Conservation (phyloP, 1,284 basidiomycete species). For the Ganoderma sp. region DNA sequence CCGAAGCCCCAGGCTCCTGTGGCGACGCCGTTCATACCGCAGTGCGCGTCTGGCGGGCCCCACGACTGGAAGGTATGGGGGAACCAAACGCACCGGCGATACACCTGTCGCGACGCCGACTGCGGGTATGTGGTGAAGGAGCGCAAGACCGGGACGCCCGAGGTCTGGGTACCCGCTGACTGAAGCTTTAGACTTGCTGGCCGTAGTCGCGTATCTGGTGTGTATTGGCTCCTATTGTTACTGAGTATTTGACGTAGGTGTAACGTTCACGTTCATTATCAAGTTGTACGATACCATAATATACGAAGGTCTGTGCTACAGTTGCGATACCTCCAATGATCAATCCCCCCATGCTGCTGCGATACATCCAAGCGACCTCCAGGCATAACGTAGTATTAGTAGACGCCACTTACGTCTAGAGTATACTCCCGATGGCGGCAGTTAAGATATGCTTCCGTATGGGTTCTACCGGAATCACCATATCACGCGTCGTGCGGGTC, state of each 20-base stretch:
- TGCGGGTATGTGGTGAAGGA: constrained; percentile 25
- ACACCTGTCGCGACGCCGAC: constrained; percentile 16
- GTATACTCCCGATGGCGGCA: background rate
- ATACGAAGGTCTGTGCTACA: background rate
- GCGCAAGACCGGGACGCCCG: constrained; percentile 19
- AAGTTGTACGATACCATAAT: background rate
- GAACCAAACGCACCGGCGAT: constrained; percentile 20
- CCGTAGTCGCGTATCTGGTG: background rate
- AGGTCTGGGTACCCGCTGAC: constrained; percentile 15
- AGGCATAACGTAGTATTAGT: background rate
- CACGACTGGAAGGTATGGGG: constrained; percentile 29
- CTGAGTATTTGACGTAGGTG: background rate
- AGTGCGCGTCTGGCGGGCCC: background rate
- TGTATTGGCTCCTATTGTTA: background rate
- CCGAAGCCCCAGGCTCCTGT: constrained; percentile 29
- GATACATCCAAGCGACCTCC: background rate
- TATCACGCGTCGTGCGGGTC: background rate
- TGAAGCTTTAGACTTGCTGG: background rate
- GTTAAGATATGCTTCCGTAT: background rate
- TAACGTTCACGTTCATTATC: background rate
- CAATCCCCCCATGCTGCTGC: background rate
- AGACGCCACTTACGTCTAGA: too few species aligned
- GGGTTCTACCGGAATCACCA: background rate
- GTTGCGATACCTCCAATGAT: background rate
- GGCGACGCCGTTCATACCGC: constrained; percentile 8